Evolutionary conservation across 345 rosid species (phyloP).

Genomic region (Durio zibethinus): DNA sequence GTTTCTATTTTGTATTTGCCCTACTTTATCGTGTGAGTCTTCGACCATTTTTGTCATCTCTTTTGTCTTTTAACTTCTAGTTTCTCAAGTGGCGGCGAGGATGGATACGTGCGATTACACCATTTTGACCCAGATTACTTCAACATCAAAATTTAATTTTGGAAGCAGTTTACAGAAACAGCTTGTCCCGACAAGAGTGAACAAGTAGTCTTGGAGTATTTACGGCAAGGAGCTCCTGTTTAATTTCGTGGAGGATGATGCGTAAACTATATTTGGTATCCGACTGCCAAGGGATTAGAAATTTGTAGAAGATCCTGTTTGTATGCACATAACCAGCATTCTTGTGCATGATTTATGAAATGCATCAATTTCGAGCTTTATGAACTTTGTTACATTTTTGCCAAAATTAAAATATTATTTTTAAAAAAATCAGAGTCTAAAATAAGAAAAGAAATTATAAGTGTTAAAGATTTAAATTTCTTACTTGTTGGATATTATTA

Average conservation of each 20-base stretch:
- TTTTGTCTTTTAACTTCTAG: conserved; percentile 30
- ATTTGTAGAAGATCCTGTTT: background rate
- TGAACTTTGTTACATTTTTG: background rate
- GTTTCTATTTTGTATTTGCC: background rate
- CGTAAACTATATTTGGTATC: background rate
- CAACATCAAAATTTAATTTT: conserved; percentile 59
- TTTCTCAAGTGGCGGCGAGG: conserved; percentile 97
- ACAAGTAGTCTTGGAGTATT: background rate
- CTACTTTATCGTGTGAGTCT: background rate
- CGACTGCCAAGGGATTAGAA: background rate
- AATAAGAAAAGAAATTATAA: too few relatives aligned
- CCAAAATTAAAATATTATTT: background rate
- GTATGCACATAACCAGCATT: background rate
- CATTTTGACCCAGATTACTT: conserved; percentile 88
- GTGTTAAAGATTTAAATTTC: too few relatives aligned
- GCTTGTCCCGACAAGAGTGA: background rate
- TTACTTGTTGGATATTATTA: too few relatives aligned
- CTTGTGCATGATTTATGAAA: background rate
- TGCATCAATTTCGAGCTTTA: background rate
- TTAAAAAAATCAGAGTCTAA: too few relatives aligned
- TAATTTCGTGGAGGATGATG: background rate
- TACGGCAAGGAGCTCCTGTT: background rate
- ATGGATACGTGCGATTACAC: conserved; percentile 91
- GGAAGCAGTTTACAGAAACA: background rate
- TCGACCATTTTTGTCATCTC: background rate